These are phyloP conservation scores for Echium plantagineum DNA, from an alignment of 257 asterid genomes.

Conservation along the genomic window DNA sequence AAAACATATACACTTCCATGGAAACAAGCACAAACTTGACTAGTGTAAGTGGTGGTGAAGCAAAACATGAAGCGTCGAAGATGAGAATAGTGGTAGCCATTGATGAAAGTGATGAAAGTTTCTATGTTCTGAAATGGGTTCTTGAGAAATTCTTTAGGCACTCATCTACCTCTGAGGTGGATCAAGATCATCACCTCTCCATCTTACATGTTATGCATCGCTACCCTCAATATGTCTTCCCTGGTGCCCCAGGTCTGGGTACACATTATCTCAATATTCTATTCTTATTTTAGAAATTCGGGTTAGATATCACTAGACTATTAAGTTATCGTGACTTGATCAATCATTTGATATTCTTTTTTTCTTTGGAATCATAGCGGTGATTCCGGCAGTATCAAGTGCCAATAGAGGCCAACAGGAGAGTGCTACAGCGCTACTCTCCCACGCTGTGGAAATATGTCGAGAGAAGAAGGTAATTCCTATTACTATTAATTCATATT, in stretches of 20 bases:
- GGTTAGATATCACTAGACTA: too few species aligned
- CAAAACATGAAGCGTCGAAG: background rate
- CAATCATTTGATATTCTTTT: too few species aligned
- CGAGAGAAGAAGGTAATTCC: slow-evolving; percentile 15
- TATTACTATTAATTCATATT: background rate
- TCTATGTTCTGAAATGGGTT: slow-evolving; percentile 26
- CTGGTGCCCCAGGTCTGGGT: slow-evolving; percentile 20
- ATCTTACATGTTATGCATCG: slow-evolving; percentile 29
- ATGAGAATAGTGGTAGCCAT: slow-evolving; percentile 1
- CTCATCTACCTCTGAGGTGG: background rate
- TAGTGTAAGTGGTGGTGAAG: background rate
- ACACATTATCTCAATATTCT: background rate
- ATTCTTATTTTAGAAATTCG: background rate
- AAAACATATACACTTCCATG: background rate
- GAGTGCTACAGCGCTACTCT: slow-evolving; percentile 17
- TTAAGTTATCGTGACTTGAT: too few species aligned
- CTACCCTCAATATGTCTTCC: slow-evolving; percentile 25
- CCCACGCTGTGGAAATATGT: slow-evolving; percentile 26
- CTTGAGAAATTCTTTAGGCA: slow-evolving; percentile 14
- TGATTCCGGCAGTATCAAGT: slow-evolving; percentile 21
- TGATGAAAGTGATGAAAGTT: slow-evolving; percentile 14
- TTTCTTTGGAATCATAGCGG: slow-evolving; percentile 4
- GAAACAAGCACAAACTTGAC: background rate
- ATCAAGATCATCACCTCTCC: slow-evolving; percentile 1
- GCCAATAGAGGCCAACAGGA: slow-evolving; percentile 26